Base-by-base conservation (phyloP, 2,329 filamentous ascomycete species). In the Phoma sp. region DNA sequence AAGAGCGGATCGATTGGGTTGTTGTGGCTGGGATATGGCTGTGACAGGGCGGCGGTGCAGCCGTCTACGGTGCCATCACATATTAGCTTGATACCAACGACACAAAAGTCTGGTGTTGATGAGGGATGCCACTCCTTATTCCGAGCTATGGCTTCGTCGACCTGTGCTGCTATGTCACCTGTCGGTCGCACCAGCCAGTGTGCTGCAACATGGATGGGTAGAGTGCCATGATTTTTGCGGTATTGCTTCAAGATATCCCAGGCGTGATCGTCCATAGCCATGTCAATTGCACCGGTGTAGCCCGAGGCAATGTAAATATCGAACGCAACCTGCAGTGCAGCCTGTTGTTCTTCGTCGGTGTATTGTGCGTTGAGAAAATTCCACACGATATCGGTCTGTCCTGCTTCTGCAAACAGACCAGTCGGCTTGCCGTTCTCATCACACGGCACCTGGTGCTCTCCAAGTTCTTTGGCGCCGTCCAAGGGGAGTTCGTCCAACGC, bases 21-120 rank as follows among this genome's bases (percentile, higher is more conserved):
- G 10, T 7, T 11, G 39, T 47, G 39, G 10, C 46, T 45, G 4
- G 48, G 70, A 62, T 87, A 87, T 0, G 84, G 83, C 62, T 85
- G 78, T 1, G 76, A 77, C 2, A 87, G 67, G 0, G 80, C 82
- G 0, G 85, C 85, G 0, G 84, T 87, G 70, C 84, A 87, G 0
- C 81, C 82, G 57, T 87, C 85, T 30, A 87, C 77, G 44, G 84
- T 82, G 10, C 85, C 85, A 52, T 87, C 85, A 59, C 81, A 82
- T 24, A 87, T 84, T 24, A 87, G 71, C 63, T 87, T 87, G 68
- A 87, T 78, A 11, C 85, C 84, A 0, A 83, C 80, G 7, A 87
- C 66, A 29, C 81, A 73, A 53, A 72, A 79, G 52, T 79, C 74
- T 3, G 77, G 78, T 32, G 70, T 75, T 4, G 72, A 77, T 4